Evolutionary conservation across 1,284 basidiomycete species (phyloP).

Genomic region (Leccinum cinnamomeum): DNA sequence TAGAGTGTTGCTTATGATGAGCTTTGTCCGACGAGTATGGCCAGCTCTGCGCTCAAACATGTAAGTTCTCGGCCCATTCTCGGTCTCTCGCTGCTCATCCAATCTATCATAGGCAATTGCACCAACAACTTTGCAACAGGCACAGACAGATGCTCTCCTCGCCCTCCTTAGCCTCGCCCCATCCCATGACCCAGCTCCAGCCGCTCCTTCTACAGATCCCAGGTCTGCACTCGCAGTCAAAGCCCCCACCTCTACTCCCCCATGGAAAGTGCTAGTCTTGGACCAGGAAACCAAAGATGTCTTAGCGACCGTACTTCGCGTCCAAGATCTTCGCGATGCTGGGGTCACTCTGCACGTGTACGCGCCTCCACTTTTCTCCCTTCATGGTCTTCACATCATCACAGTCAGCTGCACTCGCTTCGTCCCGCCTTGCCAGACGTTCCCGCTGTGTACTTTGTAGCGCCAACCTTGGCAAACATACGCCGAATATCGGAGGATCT

Average conservation of each 20-base stretch:
- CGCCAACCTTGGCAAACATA: constrained; percentile 87
- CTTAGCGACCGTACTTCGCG: constrained; percentile 90
- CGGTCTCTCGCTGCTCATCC: background rate
- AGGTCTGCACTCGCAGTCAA: constrained; percentile 42
- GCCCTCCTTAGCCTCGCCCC: constrained; percentile 61
- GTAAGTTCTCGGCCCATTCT: constrained; percentile 35
- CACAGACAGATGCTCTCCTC: constrained; percentile 76
- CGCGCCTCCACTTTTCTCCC: constrained; percentile 26
- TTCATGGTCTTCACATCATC: constrained; percentile 12
- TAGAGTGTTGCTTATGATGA: background rate
- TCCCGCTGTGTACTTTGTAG: constrained; percentile 96
- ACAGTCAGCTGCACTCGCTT: constrained; percentile 86
- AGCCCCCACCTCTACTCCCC: constrained; percentile 53
- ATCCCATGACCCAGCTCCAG: constrained; percentile 41
- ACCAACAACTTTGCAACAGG: constrained; percentile 64
- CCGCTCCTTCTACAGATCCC: constrained; percentile 26
- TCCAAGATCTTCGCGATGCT: constrained; percentile 94
- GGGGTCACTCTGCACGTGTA: constrained; percentile 98
- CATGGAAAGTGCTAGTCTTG: constrained; percentile 96
- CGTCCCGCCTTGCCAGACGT: constrained; percentile 93
- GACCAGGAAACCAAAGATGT: constrained; percentile 97
- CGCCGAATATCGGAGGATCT: constrained; percentile 89
- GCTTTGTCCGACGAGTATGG: constrained; percentile 40
- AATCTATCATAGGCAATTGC: constrained; percentile 24
- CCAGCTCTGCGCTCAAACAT: constrained; percentile 55